Conservation (phyloP, 169 alveolate species). For the Miamiensis avidus region DNA sequence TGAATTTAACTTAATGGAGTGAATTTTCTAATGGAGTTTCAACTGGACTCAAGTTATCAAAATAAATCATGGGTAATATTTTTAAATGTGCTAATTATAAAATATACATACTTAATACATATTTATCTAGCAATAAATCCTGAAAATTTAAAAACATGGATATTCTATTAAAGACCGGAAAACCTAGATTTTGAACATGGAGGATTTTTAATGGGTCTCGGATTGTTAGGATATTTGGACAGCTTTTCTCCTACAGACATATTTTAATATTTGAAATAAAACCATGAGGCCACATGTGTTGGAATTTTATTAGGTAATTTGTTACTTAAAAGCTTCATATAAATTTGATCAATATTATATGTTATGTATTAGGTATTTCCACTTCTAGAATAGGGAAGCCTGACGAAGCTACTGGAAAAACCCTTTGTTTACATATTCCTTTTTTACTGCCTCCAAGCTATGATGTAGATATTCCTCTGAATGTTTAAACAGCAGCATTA, state of each 20-base stretch:
- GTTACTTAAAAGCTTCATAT: neutral
- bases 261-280: slow-evolving; percentile 77
- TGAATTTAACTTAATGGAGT: slow-evolving; percentile 81
- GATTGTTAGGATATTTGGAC: slow-evolving; percentile 82
- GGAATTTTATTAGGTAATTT: slow-evolving; percentile 65
- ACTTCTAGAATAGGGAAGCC: slow-evolving; percentile 82
- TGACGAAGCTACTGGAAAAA: slow-evolving; percentile 83
- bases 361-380: slow-evolving; percentile 68
- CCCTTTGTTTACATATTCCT: slow-evolving; percentile 85
- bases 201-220: slow-evolving; percentile 85
- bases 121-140: slow-evolving; percentile 25
- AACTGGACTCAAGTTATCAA: slow-evolving; percentile 74
- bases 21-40: slow-evolving; percentile 90
- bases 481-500: slow-evolving; percentile 82
- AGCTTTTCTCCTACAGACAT: slow-evolving; percentile 83
- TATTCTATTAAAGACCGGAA: slow-evolving; percentile 81
- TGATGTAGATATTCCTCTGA: slow-evolving; percentile 81
- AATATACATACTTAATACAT: too few relatives aligned
- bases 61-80: slow-evolving; percentile 55
- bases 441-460: slow-evolving; percentile 81
- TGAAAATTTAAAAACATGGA: slow-evolving; percentile 82
- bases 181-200: slow-evolving; percentile 84
- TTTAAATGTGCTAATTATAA: too few relatives aligned
- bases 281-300: slow-evolving; percentile 85
- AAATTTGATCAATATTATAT: too few relatives aligned